Evolutionary conservation across 1,284 basidiomycete genomes (phyloP).

Genomic region (Irpex sp.): DNA sequence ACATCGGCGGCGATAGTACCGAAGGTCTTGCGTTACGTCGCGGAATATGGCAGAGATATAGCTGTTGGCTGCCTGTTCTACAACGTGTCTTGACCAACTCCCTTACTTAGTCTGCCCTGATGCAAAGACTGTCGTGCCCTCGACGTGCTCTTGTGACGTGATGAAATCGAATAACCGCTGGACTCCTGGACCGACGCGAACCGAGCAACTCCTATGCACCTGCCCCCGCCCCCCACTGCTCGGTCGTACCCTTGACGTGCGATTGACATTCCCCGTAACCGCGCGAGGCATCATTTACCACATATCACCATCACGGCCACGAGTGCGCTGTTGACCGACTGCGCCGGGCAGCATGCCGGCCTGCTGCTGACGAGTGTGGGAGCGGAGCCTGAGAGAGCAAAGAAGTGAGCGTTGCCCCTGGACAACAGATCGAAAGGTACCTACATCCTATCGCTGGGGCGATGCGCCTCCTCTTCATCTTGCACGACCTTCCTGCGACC

Average conservation of each 20-base stretch:
- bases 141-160: constrained; percentile 10
- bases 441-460: constrained; percentile 77
- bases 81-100: neutral
- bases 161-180: constrained; percentile 26
- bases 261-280: constrained; percentile 21
- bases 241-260: constrained; percentile 57
- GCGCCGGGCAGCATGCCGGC: constrained; percentile 46
- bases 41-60: neutral
- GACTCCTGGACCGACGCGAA: constrained; percentile 29
- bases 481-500: constrained; percentile 73
- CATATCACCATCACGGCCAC: constrained; percentile 65
- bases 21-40: neutral
- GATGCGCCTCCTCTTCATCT: constrained; percentile 69
- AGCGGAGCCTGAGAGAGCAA: constrained; percentile 61
- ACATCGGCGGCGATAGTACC: neutral
- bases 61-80: neutral
- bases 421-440: constrained; percentile 25
- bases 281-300: constrained; percentile 53
- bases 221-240: constrained; percentile 56
- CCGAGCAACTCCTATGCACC: constrained; percentile 47
- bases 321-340: constrained; percentile 58
- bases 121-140: neutral
- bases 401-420: constrained; percentile 22
- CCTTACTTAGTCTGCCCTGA: neutral
- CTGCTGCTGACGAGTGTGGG: constrained; percentile 79